These are phyloP conservation scores for Colletotrichum sp. DNA, from an alignment of 2,329 filamentous ascomycete species.

Conservation along the genomic window DNA sequence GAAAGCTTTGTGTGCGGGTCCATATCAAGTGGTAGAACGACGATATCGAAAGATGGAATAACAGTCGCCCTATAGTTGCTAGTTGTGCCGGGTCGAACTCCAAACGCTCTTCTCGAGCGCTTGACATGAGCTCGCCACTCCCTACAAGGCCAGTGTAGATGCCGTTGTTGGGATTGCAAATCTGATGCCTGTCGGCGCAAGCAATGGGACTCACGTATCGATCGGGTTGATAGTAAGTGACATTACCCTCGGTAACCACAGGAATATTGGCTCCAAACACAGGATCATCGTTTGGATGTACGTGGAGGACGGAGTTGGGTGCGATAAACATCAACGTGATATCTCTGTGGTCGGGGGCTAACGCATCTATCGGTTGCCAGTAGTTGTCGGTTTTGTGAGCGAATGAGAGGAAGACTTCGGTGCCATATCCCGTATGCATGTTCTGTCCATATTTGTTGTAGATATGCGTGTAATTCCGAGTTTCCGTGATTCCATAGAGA, in stretches of 20 bases:
- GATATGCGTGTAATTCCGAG: background rate
- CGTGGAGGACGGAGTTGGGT: background rate
- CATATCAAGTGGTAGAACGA: background rate
- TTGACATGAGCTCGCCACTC: background rate
- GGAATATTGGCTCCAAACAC: background rate
- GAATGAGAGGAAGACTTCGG: background rate
- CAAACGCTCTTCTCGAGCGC: background rate
- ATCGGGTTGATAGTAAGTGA: background rate
- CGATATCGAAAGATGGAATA: background rate
- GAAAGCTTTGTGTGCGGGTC: background rate
- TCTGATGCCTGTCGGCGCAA: background rate
- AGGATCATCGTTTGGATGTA: background rate
- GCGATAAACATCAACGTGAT: background rate
- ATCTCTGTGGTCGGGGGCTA: background rate
- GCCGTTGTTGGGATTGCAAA: conserved; percentile 8
- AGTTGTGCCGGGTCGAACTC: background rate
- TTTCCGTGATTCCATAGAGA: background rate
- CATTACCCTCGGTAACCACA: background rate
- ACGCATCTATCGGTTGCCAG: background rate
- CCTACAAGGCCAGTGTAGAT: background rate
- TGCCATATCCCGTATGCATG: background rate
- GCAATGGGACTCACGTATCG: background rate
- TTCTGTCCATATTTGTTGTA: background rate
- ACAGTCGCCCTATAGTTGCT: background rate
- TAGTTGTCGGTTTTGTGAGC: background rate